Conservation (phyloP, 108 stramenopile genomes). For the Asterionellopsis glacialis region DNA sequence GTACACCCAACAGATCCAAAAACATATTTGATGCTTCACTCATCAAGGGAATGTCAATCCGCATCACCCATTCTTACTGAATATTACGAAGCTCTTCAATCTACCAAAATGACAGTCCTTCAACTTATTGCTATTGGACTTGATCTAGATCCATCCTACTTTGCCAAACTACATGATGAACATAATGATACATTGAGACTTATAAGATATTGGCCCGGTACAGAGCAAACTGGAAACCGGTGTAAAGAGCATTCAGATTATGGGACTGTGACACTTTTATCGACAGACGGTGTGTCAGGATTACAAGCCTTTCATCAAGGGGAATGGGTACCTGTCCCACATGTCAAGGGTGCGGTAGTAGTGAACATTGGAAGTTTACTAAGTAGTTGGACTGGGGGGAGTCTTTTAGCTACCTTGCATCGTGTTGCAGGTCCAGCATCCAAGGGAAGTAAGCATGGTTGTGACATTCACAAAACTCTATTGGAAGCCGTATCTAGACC, state of each 20-base stretch:
- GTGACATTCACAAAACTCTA: conserved; percentile 10
- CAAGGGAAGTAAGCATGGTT: conserved; percentile 10
- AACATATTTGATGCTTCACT: conserved; percentile 49
- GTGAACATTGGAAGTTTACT: conserved; percentile 64
- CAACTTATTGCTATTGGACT: conserved; percentile 48
- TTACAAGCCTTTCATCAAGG: conserved; percentile 41
- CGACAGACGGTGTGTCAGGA: conserved; percentile 60
- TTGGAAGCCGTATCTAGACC: conserved; percentile 17
- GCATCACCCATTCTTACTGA: conserved; percentile 22
- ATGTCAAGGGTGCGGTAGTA: conserved; percentile 45
- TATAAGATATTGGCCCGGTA: conserved; percentile 30
- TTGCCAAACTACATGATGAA: conserved; percentile 43
- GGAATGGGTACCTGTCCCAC: conserved; percentile 50
- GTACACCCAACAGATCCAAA: conserved; percentile 69
- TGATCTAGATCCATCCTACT: conserved; percentile 31
- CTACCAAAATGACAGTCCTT: conserved; percentile 36
- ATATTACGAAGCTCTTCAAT: conserved; percentile 38
- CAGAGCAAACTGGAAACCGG: conserved; percentile 38
- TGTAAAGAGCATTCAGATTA: conserved; percentile 80
- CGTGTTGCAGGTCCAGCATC: conserved; percentile 52
- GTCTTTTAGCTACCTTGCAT: conserved; percentile 56
- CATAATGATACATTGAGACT: conserved; percentile 48
- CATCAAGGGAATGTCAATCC: conserved; percentile 3
- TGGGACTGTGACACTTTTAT: conserved; percentile 55
- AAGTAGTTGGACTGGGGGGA: conserved; percentile 46